These are phyloP conservation scores for Cicer bijugum DNA, from an alignment of 306 rosid genomes.

Conservation along the genomic window DNA sequence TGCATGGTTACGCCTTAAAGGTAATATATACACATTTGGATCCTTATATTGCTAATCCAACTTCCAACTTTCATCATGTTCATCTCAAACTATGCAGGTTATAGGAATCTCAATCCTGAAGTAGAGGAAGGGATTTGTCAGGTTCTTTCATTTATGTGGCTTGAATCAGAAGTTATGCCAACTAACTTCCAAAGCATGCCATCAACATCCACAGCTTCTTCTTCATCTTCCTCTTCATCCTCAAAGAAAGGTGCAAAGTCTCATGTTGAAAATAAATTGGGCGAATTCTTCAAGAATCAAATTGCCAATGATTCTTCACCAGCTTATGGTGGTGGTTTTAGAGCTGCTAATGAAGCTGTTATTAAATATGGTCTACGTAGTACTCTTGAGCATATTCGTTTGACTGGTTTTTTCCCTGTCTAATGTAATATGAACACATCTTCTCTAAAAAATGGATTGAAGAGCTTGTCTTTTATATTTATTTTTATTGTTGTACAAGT, in stretches of 20 bases:
- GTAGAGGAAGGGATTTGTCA: constrained; percentile 99
- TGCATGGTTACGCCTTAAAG: constrained; percentile 97
- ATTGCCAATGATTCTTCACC: constrained; percentile 84
- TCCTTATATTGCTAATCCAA: constrained; percentile 16
- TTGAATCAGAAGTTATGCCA: constrained; percentile 94
- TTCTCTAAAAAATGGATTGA: constrained; percentile 2
- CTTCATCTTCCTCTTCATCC: constrained; percentile 56
- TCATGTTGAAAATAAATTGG: constrained; percentile 72
- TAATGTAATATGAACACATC: constrained; percentile 52
- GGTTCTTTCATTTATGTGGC: constrained; percentile 94
- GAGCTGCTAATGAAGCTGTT: constrained; percentile 91
- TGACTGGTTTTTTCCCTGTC: constrained; percentile 77
- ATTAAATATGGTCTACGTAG: constrained; percentile 71
- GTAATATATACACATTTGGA: constrained; percentile 45
- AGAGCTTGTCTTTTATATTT: constrained; percentile 15
- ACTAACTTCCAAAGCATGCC: constrained; percentile 60
- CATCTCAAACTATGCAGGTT: constrained; percentile 58
- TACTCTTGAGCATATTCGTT: constrained; percentile 82
- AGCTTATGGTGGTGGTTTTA: constrained; percentile 92
- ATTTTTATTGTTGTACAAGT: constrained; percentile 36
- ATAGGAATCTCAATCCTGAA: constrained; percentile 78
- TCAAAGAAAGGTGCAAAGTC: constrained; percentile 89
- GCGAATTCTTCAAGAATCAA: constrained; percentile 90
- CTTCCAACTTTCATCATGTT: constrained; percentile 9
- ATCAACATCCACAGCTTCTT: constrained; percentile 68